Base-by-base conservation (phyloP, 2,329 filamentous ascomycete genomes). In the Colletotrichum lini region DNA sequence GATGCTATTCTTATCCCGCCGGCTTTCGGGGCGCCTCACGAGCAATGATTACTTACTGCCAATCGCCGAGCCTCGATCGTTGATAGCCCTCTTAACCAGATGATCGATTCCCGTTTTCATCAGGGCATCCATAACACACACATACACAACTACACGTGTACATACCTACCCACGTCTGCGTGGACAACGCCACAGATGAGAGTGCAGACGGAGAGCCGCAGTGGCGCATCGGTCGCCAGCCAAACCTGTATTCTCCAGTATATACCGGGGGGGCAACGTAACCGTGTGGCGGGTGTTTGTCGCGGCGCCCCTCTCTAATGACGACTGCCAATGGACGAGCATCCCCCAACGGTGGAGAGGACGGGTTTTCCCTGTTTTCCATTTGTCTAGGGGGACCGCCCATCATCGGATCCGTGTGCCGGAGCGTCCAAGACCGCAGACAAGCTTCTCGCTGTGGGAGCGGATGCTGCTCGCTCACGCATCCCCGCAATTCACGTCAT, bases 371-470 rank as follows among this genome's bases (percentile, higher is more conserved):
- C 69, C 65, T 71, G 69, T 71, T n/a, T n/a, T n/a, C n/a, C n/a
- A n/a, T n/a, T n/a, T n/a, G n/a, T n/a, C n/a, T n/a, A n/a, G n/a
- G n/a, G n/a, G 15, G 54, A 57, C 50, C 61, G 52, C 57, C 57
- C 49, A 50, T 70, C 57, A 50, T 68, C 68, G 68, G 68, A 71
- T 71, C 68, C 58, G 68, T 68, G 44, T 71, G 68, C 68, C 68
- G 65, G 68, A 47, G 65, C 44, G 45, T 40, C 54, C 26, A 42
- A 50, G n/a, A 38, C 15, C 15, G 23, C 49, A 60, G 68, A 59
- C 65, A 68, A 59, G 65, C 68, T 62, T 54, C 64, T 47, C 57
- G 62, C 68, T 45, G 52, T 21, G 65, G 65, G 50, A 68, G 38
- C 50, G 26, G 56, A 47, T 50, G 68, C 35, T 38, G 26, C 52